Evolutionary conservation across 257 asterid species (phyloP).

Genomic region (Lantana camara): DNA sequence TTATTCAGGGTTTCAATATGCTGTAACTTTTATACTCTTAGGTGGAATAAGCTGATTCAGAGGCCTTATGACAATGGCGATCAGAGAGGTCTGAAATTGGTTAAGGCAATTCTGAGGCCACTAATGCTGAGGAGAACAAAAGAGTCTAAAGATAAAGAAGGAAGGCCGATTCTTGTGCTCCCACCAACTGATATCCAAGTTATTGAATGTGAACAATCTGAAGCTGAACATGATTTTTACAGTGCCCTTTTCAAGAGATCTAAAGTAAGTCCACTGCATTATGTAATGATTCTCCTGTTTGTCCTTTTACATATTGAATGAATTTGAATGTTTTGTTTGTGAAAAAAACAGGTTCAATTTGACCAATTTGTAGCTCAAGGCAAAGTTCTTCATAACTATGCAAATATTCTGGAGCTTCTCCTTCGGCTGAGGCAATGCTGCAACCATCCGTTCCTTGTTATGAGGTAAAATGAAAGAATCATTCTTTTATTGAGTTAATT

Average conservation of each 20-base stretch:
- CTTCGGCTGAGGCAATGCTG: conserved; percentile 91
- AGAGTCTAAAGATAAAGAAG: conserved; percentile 77
- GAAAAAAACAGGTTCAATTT: conserved; percentile 63
- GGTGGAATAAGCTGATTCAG: conserved; percentile 89
- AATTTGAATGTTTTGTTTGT: conserved; percentile 6
- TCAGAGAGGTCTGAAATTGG: conserved; percentile 64
- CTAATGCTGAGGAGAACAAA: conserved; percentile 89
- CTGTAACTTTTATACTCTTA: conserved; percentile 25
- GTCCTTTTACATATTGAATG: not conserved
- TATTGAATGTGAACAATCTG: conserved; percentile 69
- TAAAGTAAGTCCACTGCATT: conserved; percentile 47
- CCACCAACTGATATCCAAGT: conserved; percentile 82
- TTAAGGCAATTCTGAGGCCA: conserved; percentile 75
- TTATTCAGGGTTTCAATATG: too few species aligned
- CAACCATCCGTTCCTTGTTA: conserved; percentile 87
- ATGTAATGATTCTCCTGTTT: too few species aligned
- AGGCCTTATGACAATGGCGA: conserved; percentile 85
- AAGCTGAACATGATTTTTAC: conserved; percentile 72
- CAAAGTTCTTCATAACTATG: conserved; percentile 83
- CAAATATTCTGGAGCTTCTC: conserved; percentile 79
- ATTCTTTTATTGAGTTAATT: too few species aligned
- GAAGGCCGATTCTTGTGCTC: conserved; percentile 87
- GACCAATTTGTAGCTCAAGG: conserved; percentile 90
- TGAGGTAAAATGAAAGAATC: too few species aligned
- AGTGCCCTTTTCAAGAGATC: conserved; percentile 85